Evolutionary conservation across 2,329 filamentous ascomycete genomes (phyloP).

Genomic region (Penicillium sp.): DNA sequence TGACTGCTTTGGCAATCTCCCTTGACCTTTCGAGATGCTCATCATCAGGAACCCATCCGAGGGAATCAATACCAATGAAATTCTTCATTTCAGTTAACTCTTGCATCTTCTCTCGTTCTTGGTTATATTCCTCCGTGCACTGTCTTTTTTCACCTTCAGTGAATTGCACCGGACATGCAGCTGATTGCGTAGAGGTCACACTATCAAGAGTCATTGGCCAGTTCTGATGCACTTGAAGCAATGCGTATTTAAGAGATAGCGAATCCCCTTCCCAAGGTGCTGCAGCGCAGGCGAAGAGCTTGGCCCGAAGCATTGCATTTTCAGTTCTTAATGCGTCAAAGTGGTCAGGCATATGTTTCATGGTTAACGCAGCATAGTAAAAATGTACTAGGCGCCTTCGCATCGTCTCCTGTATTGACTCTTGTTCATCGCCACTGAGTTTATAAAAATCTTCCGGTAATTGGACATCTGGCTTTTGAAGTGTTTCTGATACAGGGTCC

Average conservation of each 20-base stretch:
- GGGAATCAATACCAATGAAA: conserved; percentile 12
- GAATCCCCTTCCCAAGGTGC: conserved; percentile 28
- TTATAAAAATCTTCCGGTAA: conserved; percentile 22
- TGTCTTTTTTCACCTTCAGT: not conserved
- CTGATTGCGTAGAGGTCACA: not conserved
- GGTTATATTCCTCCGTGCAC: not conserved
- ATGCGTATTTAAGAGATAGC: not conserved
- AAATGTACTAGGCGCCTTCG: conserved; percentile 23
- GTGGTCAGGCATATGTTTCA: conserved; percentile 20
- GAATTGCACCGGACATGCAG: not conserved
- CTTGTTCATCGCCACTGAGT: conserved; percentile 21
- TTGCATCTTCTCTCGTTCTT: not conserved
- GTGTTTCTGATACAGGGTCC: conserved; percentile 24
- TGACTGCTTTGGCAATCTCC: not conserved
- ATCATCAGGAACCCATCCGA: conserved; percentile 16
- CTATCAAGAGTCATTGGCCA: conserved; percentile 17
- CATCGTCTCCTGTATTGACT: conserved; percentile 18
- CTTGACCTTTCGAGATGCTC: not conserved
- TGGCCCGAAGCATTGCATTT: conserved; percentile 21
- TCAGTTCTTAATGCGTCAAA: conserved; percentile 20
- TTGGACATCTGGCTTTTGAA: conserved; percentile 20
- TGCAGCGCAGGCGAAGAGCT: conserved; percentile 21
- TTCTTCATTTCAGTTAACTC: not conserved
- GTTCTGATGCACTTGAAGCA: conserved; percentile 12
- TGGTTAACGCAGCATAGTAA: conserved; percentile 24